Evolutionary conservation across 352 stramenopile species (phyloP).

Genomic region (Phytophthora foliorum): DNA sequence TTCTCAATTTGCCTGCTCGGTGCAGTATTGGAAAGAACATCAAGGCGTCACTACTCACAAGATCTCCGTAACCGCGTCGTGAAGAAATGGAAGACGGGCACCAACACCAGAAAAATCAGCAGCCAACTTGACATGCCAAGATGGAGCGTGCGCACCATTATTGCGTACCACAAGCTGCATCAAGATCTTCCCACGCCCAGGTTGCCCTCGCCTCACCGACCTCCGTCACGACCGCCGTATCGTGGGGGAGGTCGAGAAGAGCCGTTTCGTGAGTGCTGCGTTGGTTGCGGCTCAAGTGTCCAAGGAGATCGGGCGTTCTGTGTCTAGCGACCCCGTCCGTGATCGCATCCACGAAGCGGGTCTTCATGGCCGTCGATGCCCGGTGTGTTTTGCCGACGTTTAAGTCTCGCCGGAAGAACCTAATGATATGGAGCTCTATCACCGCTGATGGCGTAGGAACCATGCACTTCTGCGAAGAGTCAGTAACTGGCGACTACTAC

Average conservation of each 20-base stretch:
- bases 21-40: no score
- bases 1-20: no score
- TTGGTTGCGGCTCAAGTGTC: not conserved
- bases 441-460: conserved; percentile 6
- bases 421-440: conserved; percentile 3
- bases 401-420: not conserved
- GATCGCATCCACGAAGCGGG: not conserved
- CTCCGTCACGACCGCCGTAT: not conserved
- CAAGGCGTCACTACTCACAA: not conserved
- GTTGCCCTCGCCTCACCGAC: not conserved
- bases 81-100: not conserved
- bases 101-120: not conserved
- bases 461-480: conserved; percentile 14
- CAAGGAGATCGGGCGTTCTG: not conserved
- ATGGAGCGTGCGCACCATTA: not conserved
- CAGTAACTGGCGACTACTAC: conserved; percentile 11
- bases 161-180: not conserved
- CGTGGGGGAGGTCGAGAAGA: not conserved
- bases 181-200: not conserved
- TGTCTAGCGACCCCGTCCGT: not conserved
- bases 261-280: not conserved
- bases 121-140: not conserved
- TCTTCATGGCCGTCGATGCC: not conserved
- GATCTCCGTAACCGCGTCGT: not conserved
- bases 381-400: conserved; percentile 12